A percentile compares a stretch with the other conserved stretches of the same genome.
These are phyloP conservation scores for Blastobotrys parvus DNA, from an alignment of 805 yeast genomes.

Conservation along the genomic window DNA sequence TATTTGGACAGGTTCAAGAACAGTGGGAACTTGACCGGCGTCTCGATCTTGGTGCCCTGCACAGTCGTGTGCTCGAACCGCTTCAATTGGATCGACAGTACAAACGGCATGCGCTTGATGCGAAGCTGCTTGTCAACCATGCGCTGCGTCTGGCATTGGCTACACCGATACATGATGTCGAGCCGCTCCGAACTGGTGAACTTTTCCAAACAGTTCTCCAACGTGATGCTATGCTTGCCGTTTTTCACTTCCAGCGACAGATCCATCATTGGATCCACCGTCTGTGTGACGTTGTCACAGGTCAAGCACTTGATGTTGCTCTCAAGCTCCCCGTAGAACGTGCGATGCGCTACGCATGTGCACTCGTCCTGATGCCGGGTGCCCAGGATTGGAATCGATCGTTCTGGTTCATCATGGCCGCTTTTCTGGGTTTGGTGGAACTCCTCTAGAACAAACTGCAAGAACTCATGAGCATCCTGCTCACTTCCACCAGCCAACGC, in stretches of 20 bases:
- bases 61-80: constrained; percentile 45
- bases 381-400: no score
- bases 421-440: constrained; percentile 40
- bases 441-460: constrained; percentile 85
- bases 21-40: constrained; percentile 63
- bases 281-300: constrained; percentile 56
- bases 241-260: constrained; percentile 64
- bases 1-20: constrained; percentile 66
- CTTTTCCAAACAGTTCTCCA: constrained; percentile 61
- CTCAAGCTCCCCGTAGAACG: constrained; percentile 77
- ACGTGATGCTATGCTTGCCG: constrained; percentile 6
- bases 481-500: constrained; percentile 91
- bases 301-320: constrained; percentile 68
- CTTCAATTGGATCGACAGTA: constrained; percentile 77
- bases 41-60: constrained; percentile 55
- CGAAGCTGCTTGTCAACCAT: constrained; percentile 66
- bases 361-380: constrained; percentile 33
- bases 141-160: constrained; percentile 51
- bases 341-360: constrained; percentile 70
- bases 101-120: constrained; percentile 63
- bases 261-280: constrained; percentile 86
- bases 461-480: constrained; percentile 97
- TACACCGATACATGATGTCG: constrained; percentile 67
- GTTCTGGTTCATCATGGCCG: constrained; percentile 8
- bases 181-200: constrained; percentile 73